Evolutionary conservation across 202 grass and related monocot genomes (phyloP), one percentile per base, ranked within the genome.

Genomic region (Carex arenaria): DNA sequence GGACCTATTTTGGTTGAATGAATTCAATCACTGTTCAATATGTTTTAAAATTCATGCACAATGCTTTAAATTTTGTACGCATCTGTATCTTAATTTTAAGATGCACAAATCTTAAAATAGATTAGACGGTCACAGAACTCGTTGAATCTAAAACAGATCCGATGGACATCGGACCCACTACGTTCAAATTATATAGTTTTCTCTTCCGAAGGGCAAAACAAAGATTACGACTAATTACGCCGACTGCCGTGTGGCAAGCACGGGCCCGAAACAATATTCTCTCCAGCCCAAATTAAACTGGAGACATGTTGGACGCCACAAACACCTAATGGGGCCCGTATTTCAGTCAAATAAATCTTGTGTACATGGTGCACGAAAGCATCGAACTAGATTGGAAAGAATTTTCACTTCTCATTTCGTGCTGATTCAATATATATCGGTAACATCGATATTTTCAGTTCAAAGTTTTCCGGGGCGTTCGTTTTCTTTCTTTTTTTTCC

Each of bases 221-320:
- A 3, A 34, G 28, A 66, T 34, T 34, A 68, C 40, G 2, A 42
- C 65, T 3, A n/a, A n/a, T n/a, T 18, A 11, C 43, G 22, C 49
- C 47, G 72, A 56, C 51, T 56, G 72, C 72, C 72, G 72, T 55
- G 72, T 76, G 72, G 72, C 72, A 76, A 56, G 51, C 72, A 76
- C 72, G 20, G 11, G 49, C 72, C 47, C 72, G 14, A 22, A 5
- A 56, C 5, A 7, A 18, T 18, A 1, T 76, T 32, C 2, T 76
- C 51, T 76, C 51, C 72, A 76, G 72, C n/a, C 1, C 15, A 4
- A 17, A 1, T 0, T 40, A 13, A 31, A 55, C 49, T 55, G 71
- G 49, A 75, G 13, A 32, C 45, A 5, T 6, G 38, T 68, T 30
- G 12, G 20, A 5, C 40, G 0, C 34, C 2, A 3, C 18, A 42